These are phyloP conservation scores for Fusarium poae DNA, from an alignment of 2,329 filamentous ascomycete species.

Conservation along the genomic window DNA sequence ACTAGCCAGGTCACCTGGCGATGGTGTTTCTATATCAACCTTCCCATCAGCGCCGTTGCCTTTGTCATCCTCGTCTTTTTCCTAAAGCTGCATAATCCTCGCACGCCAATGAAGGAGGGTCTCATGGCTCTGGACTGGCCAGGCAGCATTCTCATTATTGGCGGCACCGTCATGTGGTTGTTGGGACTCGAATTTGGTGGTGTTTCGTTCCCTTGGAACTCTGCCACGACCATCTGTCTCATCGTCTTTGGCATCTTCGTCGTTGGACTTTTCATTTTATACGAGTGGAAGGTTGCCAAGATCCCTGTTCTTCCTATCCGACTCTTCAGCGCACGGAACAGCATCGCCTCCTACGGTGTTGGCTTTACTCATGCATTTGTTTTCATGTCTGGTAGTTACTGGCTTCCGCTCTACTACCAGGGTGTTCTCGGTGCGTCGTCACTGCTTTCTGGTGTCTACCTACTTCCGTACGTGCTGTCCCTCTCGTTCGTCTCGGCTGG, in stretches of 20 bases:
- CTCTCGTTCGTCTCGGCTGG: constrained; percentile 72
- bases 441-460: constrained; percentile 79
- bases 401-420: constrained; percentile 88
- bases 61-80: constrained; percentile 69
- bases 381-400: constrained; percentile 84
- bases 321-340: constrained; percentile 76
- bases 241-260: constrained; percentile 78
- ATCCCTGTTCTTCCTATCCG: constrained; percentile 83
- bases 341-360: constrained; percentile 73
- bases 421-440: constrained; percentile 76
- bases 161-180: constrained; percentile 86
- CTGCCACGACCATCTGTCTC: constrained; percentile 80
- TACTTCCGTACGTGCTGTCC: constrained; percentile 77
- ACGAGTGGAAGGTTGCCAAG: constrained; percentile 79
- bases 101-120: constrained; percentile 72
- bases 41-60: constrained; percentile 61
- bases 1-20: constrained; percentile 74
- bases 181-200: constrained; percentile 89
- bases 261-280: constrained; percentile 75
- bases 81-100: constrained; percentile 76
- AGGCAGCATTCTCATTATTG: constrained; percentile 72
- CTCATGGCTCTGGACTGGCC: constrained; percentile 73
- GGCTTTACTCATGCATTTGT: constrained; percentile 81
- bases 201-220: constrained; percentile 79
- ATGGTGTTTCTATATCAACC: constrained; percentile 78